Conservation (phyloP, 179 eudicot species). For the Beta macrorhiza region DNA sequence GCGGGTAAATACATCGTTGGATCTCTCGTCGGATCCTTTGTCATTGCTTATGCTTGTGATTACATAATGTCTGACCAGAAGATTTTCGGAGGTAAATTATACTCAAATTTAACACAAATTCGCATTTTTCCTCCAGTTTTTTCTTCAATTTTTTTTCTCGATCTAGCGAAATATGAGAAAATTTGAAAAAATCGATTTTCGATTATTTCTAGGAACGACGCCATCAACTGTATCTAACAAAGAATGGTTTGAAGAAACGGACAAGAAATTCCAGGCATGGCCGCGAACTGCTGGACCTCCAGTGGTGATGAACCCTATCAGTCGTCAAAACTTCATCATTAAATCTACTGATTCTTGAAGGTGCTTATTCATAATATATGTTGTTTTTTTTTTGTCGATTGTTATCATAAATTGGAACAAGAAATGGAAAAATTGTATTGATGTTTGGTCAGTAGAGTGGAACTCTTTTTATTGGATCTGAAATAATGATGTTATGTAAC, state of each 20-base stretch:
- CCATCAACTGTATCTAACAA: slow-evolving; percentile 57
- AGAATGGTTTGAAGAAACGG: slow-evolving; percentile 71
- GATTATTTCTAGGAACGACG: slow-evolving; percentile 48
- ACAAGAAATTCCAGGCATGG: slow-evolving; percentile 79
- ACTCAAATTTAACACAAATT: too few species aligned
- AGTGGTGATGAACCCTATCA: slow-evolving; percentile 81
- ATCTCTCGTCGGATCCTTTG: slow-evolving; percentile 39
- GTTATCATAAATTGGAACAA: background rate
- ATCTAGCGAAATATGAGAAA: background rate
- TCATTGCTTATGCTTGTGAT: slow-evolving; percentile 41
- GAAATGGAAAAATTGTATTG: background rate
- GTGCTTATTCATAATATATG: slow-evolving; percentile 12
- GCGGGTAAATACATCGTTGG: slow-evolving; percentile 40
- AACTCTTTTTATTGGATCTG: background rate
- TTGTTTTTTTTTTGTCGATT: background rate
- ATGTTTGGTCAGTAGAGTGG: slow-evolving; percentile 2
- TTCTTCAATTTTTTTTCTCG: background rate
- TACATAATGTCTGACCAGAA: slow-evolving; percentile 46
- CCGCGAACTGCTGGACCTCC: slow-evolving; percentile 85
- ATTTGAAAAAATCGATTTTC: background rate
- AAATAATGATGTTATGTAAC: slow-evolving; percentile 6
- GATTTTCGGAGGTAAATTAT: slow-evolving; percentile 55
- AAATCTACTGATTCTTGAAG: slow-evolving; percentile 42
- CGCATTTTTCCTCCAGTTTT: background rate
- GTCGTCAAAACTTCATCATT: slow-evolving; percentile 79